Conservation (phyloP, 2,329 filamentous ascomycete species). For the Aureobasidium uvarum region DNA sequence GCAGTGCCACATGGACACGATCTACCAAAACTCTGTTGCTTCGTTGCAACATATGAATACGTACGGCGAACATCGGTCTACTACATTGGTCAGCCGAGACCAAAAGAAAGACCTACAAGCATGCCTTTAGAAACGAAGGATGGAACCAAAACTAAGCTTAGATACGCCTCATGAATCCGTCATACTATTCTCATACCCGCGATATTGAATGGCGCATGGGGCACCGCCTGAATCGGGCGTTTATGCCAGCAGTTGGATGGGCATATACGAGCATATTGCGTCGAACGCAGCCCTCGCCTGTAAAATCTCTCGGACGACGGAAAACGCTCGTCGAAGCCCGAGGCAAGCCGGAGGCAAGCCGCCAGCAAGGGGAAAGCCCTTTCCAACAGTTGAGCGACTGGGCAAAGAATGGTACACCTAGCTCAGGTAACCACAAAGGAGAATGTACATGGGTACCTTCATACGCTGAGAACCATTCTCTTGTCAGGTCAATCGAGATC, state of each 20-base stretch:
- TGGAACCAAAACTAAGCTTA: conserved; percentile 14
- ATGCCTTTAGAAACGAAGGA: neutral
- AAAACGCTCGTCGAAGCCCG: neutral
- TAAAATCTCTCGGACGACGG: neutral
- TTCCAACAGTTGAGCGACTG: neutral
- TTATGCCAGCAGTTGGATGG: conserved; percentile 1
- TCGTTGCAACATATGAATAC: neutral
- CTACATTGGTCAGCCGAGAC: neutral
- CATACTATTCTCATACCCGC: conserved; percentile 11
- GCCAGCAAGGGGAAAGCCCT: conserved; percentile 5
- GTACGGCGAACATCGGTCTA: neutral
- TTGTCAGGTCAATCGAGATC: conserved; percentile 12
- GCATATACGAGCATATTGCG: neutral
- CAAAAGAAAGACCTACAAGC: neutral
- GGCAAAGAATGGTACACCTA: conserved; percentile 13
- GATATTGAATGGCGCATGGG: conserved; percentile 15
- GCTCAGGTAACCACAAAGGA: neutral
- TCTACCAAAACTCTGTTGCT: conserved; percentile 12
- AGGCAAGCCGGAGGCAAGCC: conserved; percentile 4
- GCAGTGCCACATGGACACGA: conserved; percentile 14
- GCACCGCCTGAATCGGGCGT: neutral
- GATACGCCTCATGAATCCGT: conserved; percentile 8
- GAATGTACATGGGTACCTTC: conserved; percentile 14
- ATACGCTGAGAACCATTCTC: conserved; percentile 8
- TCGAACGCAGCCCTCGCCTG: neutral